Conservation (phyloP, 306 rosid genomes). For the Castanea mollissima region DNA sequence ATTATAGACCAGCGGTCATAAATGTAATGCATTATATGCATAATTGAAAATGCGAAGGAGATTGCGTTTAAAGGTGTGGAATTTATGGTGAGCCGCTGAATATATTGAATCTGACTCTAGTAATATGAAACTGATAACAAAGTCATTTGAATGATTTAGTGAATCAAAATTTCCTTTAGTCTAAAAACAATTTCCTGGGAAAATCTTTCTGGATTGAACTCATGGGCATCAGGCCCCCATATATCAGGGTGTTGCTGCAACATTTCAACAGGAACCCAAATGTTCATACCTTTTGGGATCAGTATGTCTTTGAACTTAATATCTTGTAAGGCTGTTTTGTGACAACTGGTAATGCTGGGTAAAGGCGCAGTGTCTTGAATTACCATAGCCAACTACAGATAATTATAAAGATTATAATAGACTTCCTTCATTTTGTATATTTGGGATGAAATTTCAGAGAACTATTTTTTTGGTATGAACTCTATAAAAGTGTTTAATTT, state of each 20-base stretch:
- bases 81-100: background rate
- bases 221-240: constrained; percentile 24
- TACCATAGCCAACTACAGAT: constrained; percentile 23
- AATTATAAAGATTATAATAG: background rate
- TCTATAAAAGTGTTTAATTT: no score
- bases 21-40: background rate
- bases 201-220: constrained; percentile 28
- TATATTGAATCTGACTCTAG: background rate
- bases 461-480: no score
- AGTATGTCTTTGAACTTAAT: constrained; percentile 1
- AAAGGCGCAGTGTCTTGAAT: constrained; percentile 23
- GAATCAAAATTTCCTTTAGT: no score
- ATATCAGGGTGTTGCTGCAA: constrained; percentile 2
- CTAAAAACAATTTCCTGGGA: no score
- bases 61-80: background rate
- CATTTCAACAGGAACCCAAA: constrained; percentile 12
- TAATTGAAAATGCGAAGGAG: background rate
- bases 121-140: background rate
- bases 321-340: constrained; percentile 24
- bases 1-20: background rate
- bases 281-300: constrained; percentile 25
- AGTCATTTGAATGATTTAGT: background rate
- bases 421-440: no score
- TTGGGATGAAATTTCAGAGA: no score
- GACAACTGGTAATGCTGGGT: constrained; percentile 20